Evolutionary conservation across 2,329 filamentous ascomycete genomes (phyloP).

Genomic region (Aspergillus vadensis): DNA sequence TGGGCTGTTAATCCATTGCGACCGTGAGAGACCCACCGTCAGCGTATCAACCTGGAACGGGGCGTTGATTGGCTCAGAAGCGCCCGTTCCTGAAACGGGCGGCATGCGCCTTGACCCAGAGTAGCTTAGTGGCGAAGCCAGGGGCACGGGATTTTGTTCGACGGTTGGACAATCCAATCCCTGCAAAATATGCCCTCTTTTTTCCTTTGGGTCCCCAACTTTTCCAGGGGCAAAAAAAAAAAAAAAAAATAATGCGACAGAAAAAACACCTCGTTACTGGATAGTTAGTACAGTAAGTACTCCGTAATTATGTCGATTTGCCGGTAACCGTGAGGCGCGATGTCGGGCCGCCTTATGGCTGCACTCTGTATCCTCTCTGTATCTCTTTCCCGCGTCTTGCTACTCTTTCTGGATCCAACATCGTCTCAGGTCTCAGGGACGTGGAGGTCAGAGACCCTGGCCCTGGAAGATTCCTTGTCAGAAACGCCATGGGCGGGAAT

Average conservation of each 20-base stretch:
- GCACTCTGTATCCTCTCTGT: not conserved
- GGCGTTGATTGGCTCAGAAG: slow-evolving; percentile 1
- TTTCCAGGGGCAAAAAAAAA: not conserved
- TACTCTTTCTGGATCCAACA: not conserved
- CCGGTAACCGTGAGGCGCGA: not conserved
- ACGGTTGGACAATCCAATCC: not conserved
- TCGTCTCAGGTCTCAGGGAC: slow-evolving; percentile 1
- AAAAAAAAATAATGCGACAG: not conserved
- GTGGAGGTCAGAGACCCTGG: not conserved
- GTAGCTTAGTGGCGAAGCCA: slow-evolving; percentile 7
- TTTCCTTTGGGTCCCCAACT: not conserved
- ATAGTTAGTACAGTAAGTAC: too few relatives aligned
- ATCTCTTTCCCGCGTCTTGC: not conserved
- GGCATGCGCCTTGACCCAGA: slow-evolving; percentile 3
- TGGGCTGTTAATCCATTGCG: too few relatives aligned
- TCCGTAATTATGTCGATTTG: not conserved
- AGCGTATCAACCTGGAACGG: not conserved
- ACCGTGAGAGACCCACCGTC: not conserved
- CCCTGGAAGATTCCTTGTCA: slow-evolving; percentile 1
- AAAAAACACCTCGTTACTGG: too few relatives aligned
- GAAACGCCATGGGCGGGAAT: slow-evolving; percentile 1
- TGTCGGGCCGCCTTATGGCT: not conserved
- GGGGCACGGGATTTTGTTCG: slow-evolving; percentile 1
- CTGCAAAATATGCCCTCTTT: too few relatives aligned
- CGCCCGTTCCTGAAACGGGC: slow-evolving; percentile 17